A percentile compares a stretch with the other conserved stretches of the same genome.
phyloP scores from a whole-genome alignment of 2,329 filamentous ascomycete species.

The Elsinoe fawcettii region DNA sequence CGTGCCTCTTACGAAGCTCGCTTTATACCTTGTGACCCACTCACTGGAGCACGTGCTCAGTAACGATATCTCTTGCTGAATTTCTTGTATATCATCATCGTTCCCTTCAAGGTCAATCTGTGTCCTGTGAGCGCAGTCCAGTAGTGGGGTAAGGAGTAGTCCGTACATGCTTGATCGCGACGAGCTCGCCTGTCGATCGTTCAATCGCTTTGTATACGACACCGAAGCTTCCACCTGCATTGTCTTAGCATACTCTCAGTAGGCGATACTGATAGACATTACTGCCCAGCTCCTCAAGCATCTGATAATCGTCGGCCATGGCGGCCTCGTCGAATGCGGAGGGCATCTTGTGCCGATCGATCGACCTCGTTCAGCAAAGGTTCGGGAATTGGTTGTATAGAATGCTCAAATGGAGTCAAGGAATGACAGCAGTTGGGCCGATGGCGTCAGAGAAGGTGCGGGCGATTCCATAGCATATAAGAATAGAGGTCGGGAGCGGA shows the following conservation, averaged over 20 bases:
- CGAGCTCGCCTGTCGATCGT: conserved; percentile 78
- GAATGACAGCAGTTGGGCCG: conserved; percentile 9
- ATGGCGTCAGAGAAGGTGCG: conserved; percentile 8
- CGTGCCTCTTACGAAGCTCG: conserved; percentile 88
- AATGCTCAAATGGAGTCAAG: not conserved
- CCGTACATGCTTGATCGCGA: conserved; percentile 91
- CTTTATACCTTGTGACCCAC: conserved; percentile 92
- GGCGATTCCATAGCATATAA: conserved; percentile 13
- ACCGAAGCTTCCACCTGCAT: conserved; percentile 81
- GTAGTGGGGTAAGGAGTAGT: not conserved
- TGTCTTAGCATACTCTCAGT: not conserved
- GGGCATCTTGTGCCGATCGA: conserved; percentile 16
- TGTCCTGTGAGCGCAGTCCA: conserved; percentile 16
- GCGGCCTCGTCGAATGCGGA: conserved; percentile 19
- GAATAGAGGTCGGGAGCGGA: conserved; percentile 1
- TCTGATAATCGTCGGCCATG: conserved; percentile 82
- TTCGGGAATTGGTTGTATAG: not conserved
- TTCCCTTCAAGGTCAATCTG: conserved; percentile 98
- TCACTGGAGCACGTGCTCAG: conserved; percentile 90
- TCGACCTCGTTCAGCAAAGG: not conserved
- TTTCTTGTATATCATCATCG: conserved; percentile 96
- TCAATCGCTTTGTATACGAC: conserved; percentile 96
- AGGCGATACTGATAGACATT: conserved; percentile 36
- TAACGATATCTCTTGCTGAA: conserved; percentile 93
- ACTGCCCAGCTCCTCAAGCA: conserved; percentile 95